Evolutionary conservation across 305 asterid species (phyloP), one percentile per base, ranked within the genome.

Genomic region (Fraxinus floribunda): DNA sequence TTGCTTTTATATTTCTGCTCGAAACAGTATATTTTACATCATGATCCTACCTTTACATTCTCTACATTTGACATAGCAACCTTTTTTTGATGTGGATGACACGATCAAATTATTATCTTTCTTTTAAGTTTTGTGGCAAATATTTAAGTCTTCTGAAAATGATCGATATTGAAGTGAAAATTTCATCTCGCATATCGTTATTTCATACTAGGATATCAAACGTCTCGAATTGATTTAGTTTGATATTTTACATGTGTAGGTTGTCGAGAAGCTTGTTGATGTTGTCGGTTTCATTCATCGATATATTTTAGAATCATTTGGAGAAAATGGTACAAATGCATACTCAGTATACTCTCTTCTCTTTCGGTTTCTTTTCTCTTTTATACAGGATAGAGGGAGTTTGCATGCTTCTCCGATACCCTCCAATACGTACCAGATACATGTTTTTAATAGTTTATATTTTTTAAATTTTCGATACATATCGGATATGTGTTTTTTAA

Each of bases 201-300:
- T 30, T 68, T 66, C 15, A 30, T 66, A 15, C 20, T 29, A 35
- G 57, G 57, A 41, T 46, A 34, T 78, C 66, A 24, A 83, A 32
- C 55, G 81, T 24, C 46, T 72, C 73, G 52, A 74, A 60, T 80
- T 78, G 35, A 46, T 75, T 79, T 64, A 73, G 57, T 68, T 75
- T 80, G 70, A 78, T 75, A 75, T 80, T 79, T 75, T 44, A 77
- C 35, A 46, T 62, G 68, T 75, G 79, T 75, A 91, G 95, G 92
- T 90, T 76, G 90, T 91, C 84, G 95, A 91, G 95, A 91, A 89
- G 87, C 93, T 91, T 80, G 93, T 90, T 71, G 95, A 91, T 85
- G 84, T 87, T 57, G 93, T 91, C 49, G 87, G 91, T 32, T 91
- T 90, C 87, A 90, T 91, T 78, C 91, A 87, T 85, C 95, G 89